Conservation (phyloP, 768 basidiomycete genomes). For the Gymnopilus dilepis region DNA sequence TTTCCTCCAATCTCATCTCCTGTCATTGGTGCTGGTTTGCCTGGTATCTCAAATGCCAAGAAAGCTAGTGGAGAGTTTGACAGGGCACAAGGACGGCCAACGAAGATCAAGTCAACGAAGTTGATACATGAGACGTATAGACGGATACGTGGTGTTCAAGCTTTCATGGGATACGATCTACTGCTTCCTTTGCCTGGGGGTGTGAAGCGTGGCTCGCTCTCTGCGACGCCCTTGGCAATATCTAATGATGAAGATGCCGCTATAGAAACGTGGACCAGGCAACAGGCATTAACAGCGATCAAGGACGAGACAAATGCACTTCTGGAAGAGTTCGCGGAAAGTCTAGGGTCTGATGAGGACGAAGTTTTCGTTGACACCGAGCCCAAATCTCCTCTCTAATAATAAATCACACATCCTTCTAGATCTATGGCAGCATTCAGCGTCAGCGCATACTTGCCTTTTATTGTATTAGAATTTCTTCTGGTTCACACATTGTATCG, state of each 20-base stretch:
- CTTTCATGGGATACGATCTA: conserved; percentile 63
- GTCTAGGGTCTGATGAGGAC: conserved; percentile 27
- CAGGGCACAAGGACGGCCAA: conserved; percentile 37
- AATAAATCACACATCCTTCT: too few relatives aligned
- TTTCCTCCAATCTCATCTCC: conserved; percentile 39
- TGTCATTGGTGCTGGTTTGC: conserved; percentile 22
- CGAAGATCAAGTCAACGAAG: conserved; percentile 52
- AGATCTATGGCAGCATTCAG: too few relatives aligned
- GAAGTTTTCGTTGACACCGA: conserved; percentile 33
- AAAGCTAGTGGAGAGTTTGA: conserved; percentile 10
- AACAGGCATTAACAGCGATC: conserved; percentile 56
- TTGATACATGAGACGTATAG: conserved; percentile 65
- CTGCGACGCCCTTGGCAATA: conserved; percentile 23
- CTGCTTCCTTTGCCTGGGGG: conserved; percentile 53
- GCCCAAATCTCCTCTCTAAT: conserved; percentile 10
- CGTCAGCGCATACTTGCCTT: too few relatives aligned
- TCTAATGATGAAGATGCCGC: conserved; percentile 41
- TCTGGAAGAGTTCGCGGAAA: conserved; percentile 60
- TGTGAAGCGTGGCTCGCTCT: conserved; percentile 11
- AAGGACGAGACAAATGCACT: conserved; percentile 60
- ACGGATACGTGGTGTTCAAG: conserved; percentile 66
- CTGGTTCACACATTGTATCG: too few relatives aligned
- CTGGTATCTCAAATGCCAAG: conserved; percentile 15
- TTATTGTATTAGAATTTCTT: too few relatives aligned
- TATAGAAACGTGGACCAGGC: conserved; percentile 56